Base-by-base conservation (phyloP, 257 asterid species). In the Solanum paucissectum region DNA sequence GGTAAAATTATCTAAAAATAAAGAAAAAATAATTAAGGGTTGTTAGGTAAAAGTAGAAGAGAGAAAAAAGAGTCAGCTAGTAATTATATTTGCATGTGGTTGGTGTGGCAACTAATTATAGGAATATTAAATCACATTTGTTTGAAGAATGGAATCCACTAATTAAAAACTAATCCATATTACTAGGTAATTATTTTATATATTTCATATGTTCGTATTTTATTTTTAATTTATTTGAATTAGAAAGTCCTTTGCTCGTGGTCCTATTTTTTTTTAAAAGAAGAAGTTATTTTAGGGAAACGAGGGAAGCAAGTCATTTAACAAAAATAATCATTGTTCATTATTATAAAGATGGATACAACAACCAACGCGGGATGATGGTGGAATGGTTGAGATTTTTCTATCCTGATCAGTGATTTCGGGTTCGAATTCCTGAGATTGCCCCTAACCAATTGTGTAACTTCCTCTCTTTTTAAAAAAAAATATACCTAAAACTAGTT, bases 331-430 rank as follows among this genome's bases (percentile, higher is more conserved):
- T 77, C 84, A 77, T 77, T 38, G 34, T 38, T 75, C 12, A 33
- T 20, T 21, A 5, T 33, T 83, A 55, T 83, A 55, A 58, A 83
- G 10, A 83, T 18, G 44, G 10, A 1, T 55, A 20, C 33, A 23
- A 75, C 83, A 75, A 21, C 12, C 25, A 3, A 58, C 0, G 5
- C 2, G 2, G 5, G 2, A 1, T 20, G 2, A 0, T 58, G 1
- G 5, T 3, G 12, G 0, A 9, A 58, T 58, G 5, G 9, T 58
- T 58, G 66, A 58, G 4, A 58, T 58, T 3, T 58, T 23, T 20
- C 23, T 20, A 20, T 58, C 10, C 7, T 55, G 2, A 55, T 52
- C 3, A 52, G 23, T 55, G 1, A 6, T 55, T 6, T 55, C 4
- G 62, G 10, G 10, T 55, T 2, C n/a, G 64, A 55, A 13, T 46